phyloP scores from a whole-genome alignment of 805 yeast genomes.

The Starmerella bombi region DNA sequence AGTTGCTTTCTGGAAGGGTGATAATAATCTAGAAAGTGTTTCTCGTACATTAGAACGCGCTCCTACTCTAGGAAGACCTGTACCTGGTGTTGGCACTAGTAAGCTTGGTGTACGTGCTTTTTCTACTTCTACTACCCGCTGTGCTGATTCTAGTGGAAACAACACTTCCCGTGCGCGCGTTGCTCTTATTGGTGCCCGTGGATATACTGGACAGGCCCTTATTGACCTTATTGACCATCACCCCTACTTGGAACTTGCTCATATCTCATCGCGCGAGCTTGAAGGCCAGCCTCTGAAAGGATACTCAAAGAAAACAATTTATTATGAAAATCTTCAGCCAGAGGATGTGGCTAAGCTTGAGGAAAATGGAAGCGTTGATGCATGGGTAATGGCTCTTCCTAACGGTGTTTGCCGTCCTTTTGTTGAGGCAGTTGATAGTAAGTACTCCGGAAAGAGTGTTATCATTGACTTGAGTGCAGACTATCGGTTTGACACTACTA shows the following conservation, averaged over 20 bases:
- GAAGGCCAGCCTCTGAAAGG: constrained; percentile 77
- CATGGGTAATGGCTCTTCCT: constrained; percentile 99
- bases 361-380: constrained; percentile 63
- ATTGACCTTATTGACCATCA: constrained; percentile 77
- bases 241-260: constrained; percentile 74
- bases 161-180: constrained; percentile 52
- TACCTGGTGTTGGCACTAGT: not conserved
- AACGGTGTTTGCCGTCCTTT: constrained; percentile 78
- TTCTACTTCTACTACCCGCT: constrained; percentile 14
- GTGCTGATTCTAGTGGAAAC: not conserved
- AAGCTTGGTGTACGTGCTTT: constrained; percentile 42
- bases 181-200: constrained; percentile 97
- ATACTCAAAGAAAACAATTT: constrained; percentile 66
- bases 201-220: constrained; percentile 89
- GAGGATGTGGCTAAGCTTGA: constrained; percentile 78
- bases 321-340: constrained; percentile 71
- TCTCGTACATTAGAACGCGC: not conserved
- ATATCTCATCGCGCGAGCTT: constrained; percentile 92
- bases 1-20: constrained; percentile 90
- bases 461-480: constrained; percentile 92
- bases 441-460: constrained; percentile 47
- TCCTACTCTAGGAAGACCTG: not conserved
- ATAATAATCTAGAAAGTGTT: constrained; percentile 41
- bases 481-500: constrained; percentile 79
- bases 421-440: constrained; percentile 31